Percentiles rank a stretch among this genome's conserved stretches.
phyloP scores from a whole-genome alignment of 78 protist genomes.

The Tieghemostelium lacteum region DNA sequence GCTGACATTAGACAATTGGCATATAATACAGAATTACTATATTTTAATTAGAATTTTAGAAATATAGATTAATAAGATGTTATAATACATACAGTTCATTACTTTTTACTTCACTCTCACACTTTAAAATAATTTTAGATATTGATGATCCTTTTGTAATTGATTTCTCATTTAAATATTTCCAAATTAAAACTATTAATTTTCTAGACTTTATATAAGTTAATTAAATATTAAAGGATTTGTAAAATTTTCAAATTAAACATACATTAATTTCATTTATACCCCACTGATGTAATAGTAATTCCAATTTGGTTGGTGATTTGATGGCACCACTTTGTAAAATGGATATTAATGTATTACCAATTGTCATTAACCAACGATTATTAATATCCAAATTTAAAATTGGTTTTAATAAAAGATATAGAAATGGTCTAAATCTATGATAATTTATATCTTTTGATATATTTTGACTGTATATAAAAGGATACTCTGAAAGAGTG shows the following conservation, averaged over 20 bases:
- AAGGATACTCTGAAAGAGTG: not conserved
- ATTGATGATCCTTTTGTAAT: not conserved
- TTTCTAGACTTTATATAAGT: slow-evolving; percentile 5
- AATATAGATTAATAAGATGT: not conserved
- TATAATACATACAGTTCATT: not conserved
- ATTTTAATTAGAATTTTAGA: no score
- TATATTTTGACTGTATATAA: slow-evolving; percentile 3
- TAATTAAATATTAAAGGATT: no score
- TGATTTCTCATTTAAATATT: not conserved
- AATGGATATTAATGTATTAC: not conserved
- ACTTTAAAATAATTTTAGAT: slow-evolving; percentile 4
- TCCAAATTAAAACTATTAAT: slow-evolving; percentile 36
- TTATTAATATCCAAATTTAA: slow-evolving; percentile 9
- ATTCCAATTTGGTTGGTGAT: slow-evolving; percentile 7
- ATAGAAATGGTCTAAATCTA: slow-evolving; percentile 33
- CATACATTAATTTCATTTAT: not conserved
- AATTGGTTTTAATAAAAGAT: slow-evolving; percentile 20
- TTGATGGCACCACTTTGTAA: not conserved
- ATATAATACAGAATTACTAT: not conserved
- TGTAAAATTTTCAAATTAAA: no score
- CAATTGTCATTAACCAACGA: slow-evolving; percentile 11
- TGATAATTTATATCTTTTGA: slow-evolving; percentile 7
- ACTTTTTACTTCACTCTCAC: slow-evolving; percentile 32
- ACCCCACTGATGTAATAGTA: slow-evolving; percentile 8
- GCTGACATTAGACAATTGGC: not conserved